A percentile compares a stretch with the other conserved stretches of the same genome.
phyloP scores from a whole-genome alignment of 2,329 filamentous ascomycete species.

The Neofusicoccum umdonicola region DNA sequence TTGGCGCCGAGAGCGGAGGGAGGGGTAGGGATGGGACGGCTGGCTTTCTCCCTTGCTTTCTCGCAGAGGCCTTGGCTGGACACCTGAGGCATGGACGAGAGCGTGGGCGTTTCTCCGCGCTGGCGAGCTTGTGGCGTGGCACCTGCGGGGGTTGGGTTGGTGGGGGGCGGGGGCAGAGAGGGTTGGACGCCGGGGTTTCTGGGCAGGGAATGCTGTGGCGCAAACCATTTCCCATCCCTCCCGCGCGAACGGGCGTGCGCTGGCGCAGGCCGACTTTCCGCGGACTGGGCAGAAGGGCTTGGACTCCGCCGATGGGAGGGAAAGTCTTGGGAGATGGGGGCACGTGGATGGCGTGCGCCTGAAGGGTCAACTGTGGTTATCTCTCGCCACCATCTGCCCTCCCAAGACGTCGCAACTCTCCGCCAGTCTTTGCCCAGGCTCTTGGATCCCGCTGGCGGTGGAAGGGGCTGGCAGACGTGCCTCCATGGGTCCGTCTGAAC shows the following conservation, averaged over 20 bases:
- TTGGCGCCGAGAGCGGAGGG: background rate
- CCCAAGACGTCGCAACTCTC: no score
- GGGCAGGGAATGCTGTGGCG: background rate
- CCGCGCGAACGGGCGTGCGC: background rate
- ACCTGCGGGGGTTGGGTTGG: no score
- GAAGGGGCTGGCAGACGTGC: no score
- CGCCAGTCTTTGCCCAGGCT: background rate
- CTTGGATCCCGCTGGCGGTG: background rate
- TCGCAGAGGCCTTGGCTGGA: background rate
- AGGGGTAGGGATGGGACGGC: no score
- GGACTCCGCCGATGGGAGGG: background rate
- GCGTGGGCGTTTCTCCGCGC: no score
- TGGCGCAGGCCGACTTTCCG: background rate
- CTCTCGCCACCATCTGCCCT: no score
- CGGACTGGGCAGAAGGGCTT: background rate
- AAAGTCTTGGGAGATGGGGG: background rate
- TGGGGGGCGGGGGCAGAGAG: background rate
- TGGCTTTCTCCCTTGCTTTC: background rate
- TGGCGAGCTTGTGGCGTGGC: no score
- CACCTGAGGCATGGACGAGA: background rate
- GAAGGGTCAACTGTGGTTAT: background rate
- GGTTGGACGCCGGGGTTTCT: background rate
- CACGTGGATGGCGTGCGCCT: background rate
- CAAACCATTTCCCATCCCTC: background rate
- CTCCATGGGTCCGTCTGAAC: no score